Evolutionary conservation across 306 rosid genomes (phyloP), one percentile per base, ranked within the genome.

Genomic region (Sphenostylis stenocarpa): DNA sequence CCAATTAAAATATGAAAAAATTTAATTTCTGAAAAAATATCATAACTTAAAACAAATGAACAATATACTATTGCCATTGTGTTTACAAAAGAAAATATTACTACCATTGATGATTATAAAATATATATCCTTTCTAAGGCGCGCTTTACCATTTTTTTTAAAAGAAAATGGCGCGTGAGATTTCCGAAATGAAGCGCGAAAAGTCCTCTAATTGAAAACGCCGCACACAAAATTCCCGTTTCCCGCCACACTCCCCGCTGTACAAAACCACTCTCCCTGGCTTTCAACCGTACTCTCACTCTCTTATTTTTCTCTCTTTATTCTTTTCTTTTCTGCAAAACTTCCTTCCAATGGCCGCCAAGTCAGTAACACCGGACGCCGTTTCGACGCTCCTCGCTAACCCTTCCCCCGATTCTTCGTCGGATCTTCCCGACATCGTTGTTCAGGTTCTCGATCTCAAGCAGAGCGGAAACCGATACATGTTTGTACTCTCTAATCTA

Each of bases 381-480:
- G 85, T 95, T 21, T 88, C 92, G 4, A 77, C 26, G 0, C 26
- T 95, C 9, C 77, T 89, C n/a, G 85, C 89, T 0, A 87, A 87
- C 57, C 94, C 96, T 1, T 78, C 91, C 0, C 96, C 97, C 2
- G 91, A 86, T 20, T 61, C 87, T 4, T 72, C 91, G 6, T 65
- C 86, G n/a, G 89, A 85, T 65, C 66, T 88, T n/a, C 90, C 91
- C 1, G 87, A 87, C 3, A 79, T 96, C 41, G 85, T 92, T 5
- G 87, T 92, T 10, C 98, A 96, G 84, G 85, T 96, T 53, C 72
- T 87, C 41, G 94, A 96, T 86, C 99, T 96, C 81, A 80, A 66
- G 34, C 57, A 52, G 20, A 62, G 75, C 29, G 99, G 99, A 5
- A 89, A 77, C 66, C 84, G 97, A 77, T 87, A 78, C 82, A 88